Conservation (phyloP, 225 moss, liverwort and hornwort species). For the Neckera pumila region DNA sequence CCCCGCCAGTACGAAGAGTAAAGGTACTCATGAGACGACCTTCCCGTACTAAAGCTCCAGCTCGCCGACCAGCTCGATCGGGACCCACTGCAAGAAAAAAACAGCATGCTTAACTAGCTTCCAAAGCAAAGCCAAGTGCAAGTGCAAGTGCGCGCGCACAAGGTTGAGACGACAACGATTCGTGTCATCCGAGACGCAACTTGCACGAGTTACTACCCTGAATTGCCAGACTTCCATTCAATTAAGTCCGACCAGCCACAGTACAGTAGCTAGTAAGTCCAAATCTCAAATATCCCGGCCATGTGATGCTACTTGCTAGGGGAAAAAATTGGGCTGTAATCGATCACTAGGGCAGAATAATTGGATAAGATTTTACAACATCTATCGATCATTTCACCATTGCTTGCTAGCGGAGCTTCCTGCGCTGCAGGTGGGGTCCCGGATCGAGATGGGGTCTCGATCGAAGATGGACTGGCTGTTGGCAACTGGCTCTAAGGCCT, state of each 20-base stretch:
- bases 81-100: neutral
- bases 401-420: neutral
- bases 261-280: neutral
- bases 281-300: neutral
- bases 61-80: conserved; percentile 5
- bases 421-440: neutral
- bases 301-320: neutral
- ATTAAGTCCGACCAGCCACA: neutral
- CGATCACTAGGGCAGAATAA: neutral
- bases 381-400: neutral
- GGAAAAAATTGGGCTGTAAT: neutral
- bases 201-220: neutral
- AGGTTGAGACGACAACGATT: neutral
- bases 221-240: neutral
- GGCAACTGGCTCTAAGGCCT: neutral
- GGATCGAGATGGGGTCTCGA: neutral
- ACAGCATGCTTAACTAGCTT: neutral
- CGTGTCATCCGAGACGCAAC: neutral
- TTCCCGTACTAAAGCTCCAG: conserved; percentile 8
- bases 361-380: neutral
- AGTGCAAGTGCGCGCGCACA: neutral
- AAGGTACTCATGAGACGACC: conserved; percentile 7
- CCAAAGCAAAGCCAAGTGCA: neutral
- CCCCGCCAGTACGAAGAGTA: neutral
- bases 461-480: neutral